A percentile compares a stretch with the other conserved stretches of the same genome.
phyloP scores from a whole-genome alignment of 441 rosid genomes.

The Macaranga tanarius region DNA sequence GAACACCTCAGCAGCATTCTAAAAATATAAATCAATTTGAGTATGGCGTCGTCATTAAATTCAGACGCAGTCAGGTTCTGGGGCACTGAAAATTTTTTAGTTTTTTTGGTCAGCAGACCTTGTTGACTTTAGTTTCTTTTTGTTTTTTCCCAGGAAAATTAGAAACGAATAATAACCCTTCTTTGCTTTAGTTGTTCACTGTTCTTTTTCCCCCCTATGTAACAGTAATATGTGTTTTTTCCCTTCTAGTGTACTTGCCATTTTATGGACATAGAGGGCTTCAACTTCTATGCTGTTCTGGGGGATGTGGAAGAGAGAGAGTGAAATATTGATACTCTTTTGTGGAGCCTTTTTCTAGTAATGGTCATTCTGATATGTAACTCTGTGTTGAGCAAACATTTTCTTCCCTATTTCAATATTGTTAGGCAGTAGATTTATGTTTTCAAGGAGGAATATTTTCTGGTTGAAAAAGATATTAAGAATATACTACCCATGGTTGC shows the following conservation, averaged over 20 bases:
- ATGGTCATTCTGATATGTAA: not conserved
- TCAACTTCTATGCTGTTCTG: not conserved
- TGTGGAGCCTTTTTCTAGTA: not conserved
- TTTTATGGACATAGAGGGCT: not conserved
- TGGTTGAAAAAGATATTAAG: not conserved
- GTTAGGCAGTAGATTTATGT: not conserved
- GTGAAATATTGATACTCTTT: not conserved
- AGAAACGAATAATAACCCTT: too few species aligned
- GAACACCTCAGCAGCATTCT: not conserved
- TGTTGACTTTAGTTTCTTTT: not conserved
- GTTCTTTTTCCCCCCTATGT: not conserved
- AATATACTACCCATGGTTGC: not conserved
- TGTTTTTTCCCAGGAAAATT: not conserved
- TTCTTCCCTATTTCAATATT: not conserved
- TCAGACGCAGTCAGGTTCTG: not conserved
- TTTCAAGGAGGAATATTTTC: not conserved
- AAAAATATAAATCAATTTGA: not conserved
- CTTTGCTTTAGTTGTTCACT: not conserved
- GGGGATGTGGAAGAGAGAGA: not conserved
- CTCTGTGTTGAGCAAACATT: not conserved
- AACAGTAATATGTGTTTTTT: not conserved
- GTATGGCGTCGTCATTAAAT: not conserved
- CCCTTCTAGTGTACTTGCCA: not conserved
- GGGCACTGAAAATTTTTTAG: not conserved
- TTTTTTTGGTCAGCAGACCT: not conserved